phyloP scores from a whole-genome alignment of 257 asterid genomes.

The Osmanthus fragrans region DNA sequence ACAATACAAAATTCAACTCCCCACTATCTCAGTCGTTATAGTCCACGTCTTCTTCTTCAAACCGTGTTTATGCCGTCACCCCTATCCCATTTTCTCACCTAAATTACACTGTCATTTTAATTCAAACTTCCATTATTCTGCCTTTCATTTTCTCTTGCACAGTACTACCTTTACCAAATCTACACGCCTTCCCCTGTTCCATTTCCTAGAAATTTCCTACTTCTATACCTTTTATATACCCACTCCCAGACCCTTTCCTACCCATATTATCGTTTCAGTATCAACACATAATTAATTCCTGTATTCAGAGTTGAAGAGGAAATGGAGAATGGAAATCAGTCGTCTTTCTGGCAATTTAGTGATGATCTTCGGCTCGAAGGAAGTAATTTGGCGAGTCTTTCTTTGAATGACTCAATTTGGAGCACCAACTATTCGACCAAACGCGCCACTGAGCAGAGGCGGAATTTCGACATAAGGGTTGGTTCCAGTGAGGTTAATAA shows the following conservation, averaged over 20 bases:
- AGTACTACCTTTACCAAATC: conserved; percentile 51
- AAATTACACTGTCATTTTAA: neutral
- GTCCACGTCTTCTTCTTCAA: conserved; percentile 30
- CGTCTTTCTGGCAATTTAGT: conserved; percentile 92
- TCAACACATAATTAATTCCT: neutral
- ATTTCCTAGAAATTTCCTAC: conserved; percentile 41
- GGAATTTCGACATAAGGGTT: conserved; percentile 79
- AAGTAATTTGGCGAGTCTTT: conserved; percentile 56
- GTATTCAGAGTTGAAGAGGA: neutral
- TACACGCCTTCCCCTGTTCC: conserved; percentile 49
- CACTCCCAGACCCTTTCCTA: neutral
- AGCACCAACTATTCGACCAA: conserved; percentile 60
- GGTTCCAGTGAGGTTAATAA: conserved; percentile 36
- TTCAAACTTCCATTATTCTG: neutral
- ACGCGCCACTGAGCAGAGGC: conserved; percentile 66
- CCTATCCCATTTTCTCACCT: conserved; percentile 30
- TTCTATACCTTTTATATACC: conserved; percentile 16
- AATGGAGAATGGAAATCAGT: conserved; percentile 72
- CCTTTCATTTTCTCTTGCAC: conserved; percentile 17
- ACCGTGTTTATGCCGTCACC: conserved; percentile 58
- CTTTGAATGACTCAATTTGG: conserved; percentile 93
- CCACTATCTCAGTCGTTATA: neutral
- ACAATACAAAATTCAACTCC: neutral
- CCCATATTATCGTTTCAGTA: conserved; percentile 5
- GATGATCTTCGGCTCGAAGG: conserved; percentile 84